Evolutionary conservation across 257 asterid species (phyloP).

Genomic region (Ligustrum vulgare): DNA sequence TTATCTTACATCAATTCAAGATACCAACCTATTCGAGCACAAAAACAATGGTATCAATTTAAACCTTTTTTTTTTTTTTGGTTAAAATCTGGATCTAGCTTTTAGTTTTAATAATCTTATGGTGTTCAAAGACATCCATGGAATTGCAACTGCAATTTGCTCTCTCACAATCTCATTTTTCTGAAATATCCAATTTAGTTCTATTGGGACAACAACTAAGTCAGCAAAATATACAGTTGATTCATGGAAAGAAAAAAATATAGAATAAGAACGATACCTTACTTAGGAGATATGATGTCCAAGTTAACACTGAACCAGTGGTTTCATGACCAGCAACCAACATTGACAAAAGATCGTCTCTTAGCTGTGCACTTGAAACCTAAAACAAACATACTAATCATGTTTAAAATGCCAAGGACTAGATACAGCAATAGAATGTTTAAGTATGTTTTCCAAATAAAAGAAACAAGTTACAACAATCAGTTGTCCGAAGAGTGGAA

Average conservation of each 20-base stretch:
- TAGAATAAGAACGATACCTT: conserved; percentile 49
- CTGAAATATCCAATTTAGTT: too few relatives aligned
- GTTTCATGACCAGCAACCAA: conserved; percentile 99
- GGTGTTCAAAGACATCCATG: background rate
- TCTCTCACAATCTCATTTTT: too few relatives aligned
- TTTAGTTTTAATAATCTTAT: background rate
- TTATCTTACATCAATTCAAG: background rate
- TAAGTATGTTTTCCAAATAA: background rate
- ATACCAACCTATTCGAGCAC: background rate
- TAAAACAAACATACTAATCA: conserved; percentile 27
- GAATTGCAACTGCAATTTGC: background rate
- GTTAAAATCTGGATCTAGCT: background rate
- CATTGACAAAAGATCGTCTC: conserved; percentile 96
- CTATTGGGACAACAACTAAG: too few relatives aligned
- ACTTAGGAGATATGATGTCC: conserved; percentile 85
- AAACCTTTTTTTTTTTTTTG: too few relatives aligned
- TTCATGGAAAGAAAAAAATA: conserved; percentile 11
- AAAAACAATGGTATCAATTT: background rate
- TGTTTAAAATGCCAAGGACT: background rate
- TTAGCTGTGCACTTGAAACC: conserved; percentile 88
- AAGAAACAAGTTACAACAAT: background rate
- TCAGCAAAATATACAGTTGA: background rate
- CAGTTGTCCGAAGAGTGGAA: background rate
- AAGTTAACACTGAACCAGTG: conserved; percentile 92
- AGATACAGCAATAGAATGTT: too few relatives aligned